phyloP scores from a whole-genome alignment of 805 yeast genomes.

The Metschnikowia chrysomelidarum region DNA sequence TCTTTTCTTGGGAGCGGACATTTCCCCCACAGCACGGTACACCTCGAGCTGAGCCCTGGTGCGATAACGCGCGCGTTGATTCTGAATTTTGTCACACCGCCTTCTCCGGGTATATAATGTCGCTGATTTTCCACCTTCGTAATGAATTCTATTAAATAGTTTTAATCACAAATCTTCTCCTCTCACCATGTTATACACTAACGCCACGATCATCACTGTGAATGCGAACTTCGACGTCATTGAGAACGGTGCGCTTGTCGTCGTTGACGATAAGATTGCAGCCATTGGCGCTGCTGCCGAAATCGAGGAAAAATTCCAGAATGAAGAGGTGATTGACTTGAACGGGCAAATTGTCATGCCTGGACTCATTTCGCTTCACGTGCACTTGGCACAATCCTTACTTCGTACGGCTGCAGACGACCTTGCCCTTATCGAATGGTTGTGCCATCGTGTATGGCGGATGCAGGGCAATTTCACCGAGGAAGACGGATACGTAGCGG shows the following conservation, averaged over 20 bases:
- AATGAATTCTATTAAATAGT: neutral
- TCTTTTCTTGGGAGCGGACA: too few species aligned
- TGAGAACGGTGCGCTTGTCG: slow-evolving; percentile 15
- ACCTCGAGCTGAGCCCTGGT: too few species aligned
- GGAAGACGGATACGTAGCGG: slow-evolving; percentile 16
- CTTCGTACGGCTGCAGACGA: slow-evolving; percentile 17
- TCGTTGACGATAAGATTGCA: slow-evolving; percentile 11
- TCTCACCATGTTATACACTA: slow-evolving; percentile 12
- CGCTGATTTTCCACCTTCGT: too few species aligned
- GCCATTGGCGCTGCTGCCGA: slow-evolving; percentile 11
- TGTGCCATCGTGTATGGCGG: slow-evolving; percentile 16
- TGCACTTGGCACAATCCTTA: slow-evolving; percentile 17
- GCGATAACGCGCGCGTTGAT: too few species aligned
- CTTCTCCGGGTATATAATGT: too few species aligned
- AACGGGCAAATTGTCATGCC: slow-evolving; percentile 16
- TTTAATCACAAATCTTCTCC: too few species aligned
- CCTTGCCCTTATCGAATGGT: slow-evolving; percentile 16
- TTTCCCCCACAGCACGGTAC: too few species aligned
- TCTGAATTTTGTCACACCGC: too few species aligned
- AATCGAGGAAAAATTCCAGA: slow-evolving; percentile 3
- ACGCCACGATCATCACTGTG: slow-evolving; percentile 15
- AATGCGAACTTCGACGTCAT: slow-evolving; percentile 14
- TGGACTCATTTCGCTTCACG: slow-evolving; percentile 16
- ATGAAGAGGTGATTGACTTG: slow-evolving; percentile 8
- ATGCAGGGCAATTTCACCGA: slow-evolving; percentile 18